These are phyloP conservation scores for Entomortierella chlamydospora DNA, from an alignment of 192 early-diverging fungal species.

Conservation along the genomic window DNA sequence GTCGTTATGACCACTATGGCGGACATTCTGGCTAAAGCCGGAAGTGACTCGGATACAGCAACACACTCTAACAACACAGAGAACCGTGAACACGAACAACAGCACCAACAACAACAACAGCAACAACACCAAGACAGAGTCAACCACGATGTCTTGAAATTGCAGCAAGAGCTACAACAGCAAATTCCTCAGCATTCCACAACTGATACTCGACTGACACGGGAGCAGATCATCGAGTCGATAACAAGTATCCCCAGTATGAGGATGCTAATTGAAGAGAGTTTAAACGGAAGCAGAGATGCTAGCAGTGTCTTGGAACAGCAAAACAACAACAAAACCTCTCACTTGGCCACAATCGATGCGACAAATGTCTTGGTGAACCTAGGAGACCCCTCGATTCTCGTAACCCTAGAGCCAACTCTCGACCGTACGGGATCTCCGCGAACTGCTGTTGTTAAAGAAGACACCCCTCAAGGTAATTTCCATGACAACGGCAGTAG, in stretches of 20 bases:
- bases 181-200: constrained; percentile 27
- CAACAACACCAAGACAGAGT: background rate
- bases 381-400: constrained; percentile 27
- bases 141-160: constrained; percentile 24
- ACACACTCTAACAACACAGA: background rate
- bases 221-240: constrained; percentile 42
- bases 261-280: constrained; percentile 38
- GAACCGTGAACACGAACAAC: background rate
- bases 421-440: constrained; percentile 11
- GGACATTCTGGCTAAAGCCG: constrained; percentile 29
- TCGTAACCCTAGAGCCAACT: constrained; percentile 30
- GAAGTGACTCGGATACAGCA: background rate
- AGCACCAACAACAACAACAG: background rate
- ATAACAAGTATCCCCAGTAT: constrained; percentile 31
- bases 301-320: background rate
- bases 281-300: constrained; percentile 14
- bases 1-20: constrained; percentile 34
- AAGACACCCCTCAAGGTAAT: background rate
- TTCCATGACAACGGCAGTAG: background rate
- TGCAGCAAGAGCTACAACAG: constrained; percentile 45
- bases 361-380: constrained; percentile 27
- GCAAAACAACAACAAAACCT: background rate
- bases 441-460: background rate
- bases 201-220: constrained; percentile 12
- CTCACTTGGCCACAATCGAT: background rate